These are phyloP conservation scores for Geranomyces michiganensis DNA, from an alignment of 192 early-diverging fungal genomes.

Conservation along the genomic window DNA sequence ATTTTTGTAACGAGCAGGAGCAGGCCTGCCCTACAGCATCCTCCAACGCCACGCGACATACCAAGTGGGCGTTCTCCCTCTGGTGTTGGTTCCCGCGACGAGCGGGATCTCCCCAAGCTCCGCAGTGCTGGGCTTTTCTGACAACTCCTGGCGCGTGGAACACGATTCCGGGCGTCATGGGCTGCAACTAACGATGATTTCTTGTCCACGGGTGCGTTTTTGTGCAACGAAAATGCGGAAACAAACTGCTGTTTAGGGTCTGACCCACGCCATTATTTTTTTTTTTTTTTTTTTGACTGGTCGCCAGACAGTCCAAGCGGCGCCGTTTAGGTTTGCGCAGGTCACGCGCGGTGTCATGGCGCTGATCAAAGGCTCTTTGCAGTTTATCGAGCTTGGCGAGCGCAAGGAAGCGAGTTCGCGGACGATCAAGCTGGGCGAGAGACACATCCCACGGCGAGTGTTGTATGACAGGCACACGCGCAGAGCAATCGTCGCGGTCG, in stretches of 20 bases:
- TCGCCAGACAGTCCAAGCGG: constrained; percentile 18
- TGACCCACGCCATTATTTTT: neutral
- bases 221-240: too few species aligned
- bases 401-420: constrained; percentile 3
- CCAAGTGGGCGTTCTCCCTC: constrained; percentile 10
- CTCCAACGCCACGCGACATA: neutral
- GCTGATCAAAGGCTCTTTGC: constrained; percentile 6
- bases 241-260: neutral
- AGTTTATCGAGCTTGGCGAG: constrained; percentile 21
- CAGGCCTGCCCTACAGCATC: too few species aligned
- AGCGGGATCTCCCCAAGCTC: neutral
- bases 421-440: neutral
- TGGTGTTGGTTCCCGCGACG: neutral
- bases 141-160: neutral
- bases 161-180: neutral
- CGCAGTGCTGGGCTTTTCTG: constrained; percentile 12
- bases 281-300: neutral
- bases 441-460: constrained; percentile 40
- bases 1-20: too few species aligned
- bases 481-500: constrained; percentile 36
- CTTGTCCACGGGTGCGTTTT: constrained; percentile 13
- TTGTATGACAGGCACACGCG: constrained; percentile 38
- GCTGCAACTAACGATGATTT: neutral
- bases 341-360: constrained; percentile 7
- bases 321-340: constrained; percentile 10